Percentiles rank a stretch among this genome's conserved stretches.
These are phyloP conservation scores for Luvunga scandens DNA, from an alignment of 345 rosid species.

Conservation along the genomic window DNA sequence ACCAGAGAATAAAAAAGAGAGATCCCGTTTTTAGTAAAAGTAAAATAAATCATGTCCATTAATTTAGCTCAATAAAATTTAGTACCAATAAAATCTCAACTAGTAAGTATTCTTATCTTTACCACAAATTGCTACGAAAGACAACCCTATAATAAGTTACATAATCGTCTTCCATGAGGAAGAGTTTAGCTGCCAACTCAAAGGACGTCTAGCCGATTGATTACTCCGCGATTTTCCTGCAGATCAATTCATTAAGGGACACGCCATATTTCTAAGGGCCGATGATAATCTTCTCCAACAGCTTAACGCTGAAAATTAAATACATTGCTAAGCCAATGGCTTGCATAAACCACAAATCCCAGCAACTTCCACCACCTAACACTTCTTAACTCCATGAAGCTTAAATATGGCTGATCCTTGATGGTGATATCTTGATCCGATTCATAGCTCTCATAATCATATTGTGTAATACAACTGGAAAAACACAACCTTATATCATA, in stretches of 20 bases:
- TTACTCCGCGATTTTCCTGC: background rate
- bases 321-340: background rate
- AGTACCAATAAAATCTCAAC: no score
- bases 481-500: background rate
- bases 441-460: background rate
- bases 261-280: rapidly evolving
- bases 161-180: background rate
- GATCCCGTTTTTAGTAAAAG: no score
- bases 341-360: background rate
- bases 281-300: background rate
- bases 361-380: background rate
- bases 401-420: background rate
- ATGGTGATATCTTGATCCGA: background rate
- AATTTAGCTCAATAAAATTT: no score
- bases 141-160: background rate
- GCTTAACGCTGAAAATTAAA: background rate
- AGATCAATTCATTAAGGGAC: background rate
- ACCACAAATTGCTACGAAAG: no score
- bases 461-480: background rate
- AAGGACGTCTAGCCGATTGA: background rate
- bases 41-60: no score
- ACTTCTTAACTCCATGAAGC: background rate
- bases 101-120: no score
- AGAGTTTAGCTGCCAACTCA: background rate
- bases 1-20: no score